Evolutionary conservation across 2,329 filamentous ascomycete species (phyloP), one percentile per base, ranked within the genome.

Genomic region (Fusarium avenaceum): DNA sequence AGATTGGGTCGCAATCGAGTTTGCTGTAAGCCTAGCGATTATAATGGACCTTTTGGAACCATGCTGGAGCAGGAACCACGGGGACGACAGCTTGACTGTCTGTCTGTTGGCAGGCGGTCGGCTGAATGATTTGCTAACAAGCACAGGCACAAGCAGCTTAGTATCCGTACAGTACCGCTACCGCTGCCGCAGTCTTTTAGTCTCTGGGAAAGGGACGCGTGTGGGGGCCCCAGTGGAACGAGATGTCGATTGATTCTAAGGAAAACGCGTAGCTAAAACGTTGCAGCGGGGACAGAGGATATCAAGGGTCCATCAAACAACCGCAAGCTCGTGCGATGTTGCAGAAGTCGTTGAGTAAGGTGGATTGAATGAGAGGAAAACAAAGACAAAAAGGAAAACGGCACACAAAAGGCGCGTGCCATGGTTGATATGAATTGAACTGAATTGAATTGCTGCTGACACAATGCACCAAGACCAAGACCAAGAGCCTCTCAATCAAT

Each of bases 161-260:
- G 24, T 7, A 24, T 24, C 24, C 24, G 24, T 24, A 24, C 26
- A 9, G 26, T 28, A 28, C 9, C 8, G 19, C 19, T 19, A 19
- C 19, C 19, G 19, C 19, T 19, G 19, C 19, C 19, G 26, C 26
- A 28, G 26, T 28, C 26, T 28, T 28, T 28, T 28, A 28, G 26
- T 28, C 45, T 39, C 26, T 45, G 38, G 22, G 22, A 62, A 61
- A 71, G 57, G 63, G 61, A 49, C 35, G 57, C 59, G 50, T 47
- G 69, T 66, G 71, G 67, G 67, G 47, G 70, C 59, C 46, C 26
- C 54, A 59, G 71, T 73, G 71, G 71, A 70, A 73, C 71, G 71
- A 73, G 71, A 71, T 73, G 66, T 73, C 65, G 62, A 72, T 72
- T 72, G 69, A 73, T 71, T 61, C 58, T 73, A 59, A 55, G 70